These are phyloP conservation scores for Dioscorea cayenensis DNA, from an alignment of 116 monocot species.

Conservation along the genomic window DNA sequence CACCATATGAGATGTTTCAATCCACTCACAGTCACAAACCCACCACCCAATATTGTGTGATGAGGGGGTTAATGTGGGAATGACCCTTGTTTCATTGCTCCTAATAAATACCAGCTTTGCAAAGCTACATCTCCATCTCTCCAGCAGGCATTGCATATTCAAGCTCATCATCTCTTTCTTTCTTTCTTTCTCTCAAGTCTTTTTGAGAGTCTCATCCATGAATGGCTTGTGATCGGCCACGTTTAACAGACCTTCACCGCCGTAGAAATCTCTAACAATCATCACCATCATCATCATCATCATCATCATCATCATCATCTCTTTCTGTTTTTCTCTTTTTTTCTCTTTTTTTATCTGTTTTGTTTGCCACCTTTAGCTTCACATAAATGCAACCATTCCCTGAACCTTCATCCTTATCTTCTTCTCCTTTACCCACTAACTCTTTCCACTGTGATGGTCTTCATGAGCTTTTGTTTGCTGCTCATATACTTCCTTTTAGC, in stretches of 20 bases:
- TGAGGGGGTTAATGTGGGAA: neutral
- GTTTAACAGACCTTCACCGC: too few species aligned
- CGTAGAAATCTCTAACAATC: too few species aligned
- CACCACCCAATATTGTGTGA: neutral
- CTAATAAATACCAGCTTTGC: neutral
- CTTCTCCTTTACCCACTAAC: neutral
- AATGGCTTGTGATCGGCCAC: too few species aligned
- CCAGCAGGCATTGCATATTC: neutral
- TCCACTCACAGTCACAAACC: neutral
- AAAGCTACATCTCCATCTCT: neutral
- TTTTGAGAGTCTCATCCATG: neutral
- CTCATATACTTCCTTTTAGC: neutral
- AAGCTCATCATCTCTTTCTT: neutral
- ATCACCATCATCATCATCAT: too few species aligned
- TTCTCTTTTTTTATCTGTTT: too few species aligned
- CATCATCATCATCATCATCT: too few species aligned
- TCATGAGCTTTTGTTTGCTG: neutral
- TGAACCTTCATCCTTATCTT: neutral
- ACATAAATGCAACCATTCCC: neutral
- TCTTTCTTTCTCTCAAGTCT: neutral
- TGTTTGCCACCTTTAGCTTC: neutral
- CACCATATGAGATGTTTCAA: neutral
- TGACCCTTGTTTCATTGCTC: neutral
- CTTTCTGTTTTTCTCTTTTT: too few species aligned
- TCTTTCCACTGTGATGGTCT: neutral